Evolutionary conservation across 1,139 yeast genomes (phyloP).

Genomic region (Candida frijolesensis): DNA sequence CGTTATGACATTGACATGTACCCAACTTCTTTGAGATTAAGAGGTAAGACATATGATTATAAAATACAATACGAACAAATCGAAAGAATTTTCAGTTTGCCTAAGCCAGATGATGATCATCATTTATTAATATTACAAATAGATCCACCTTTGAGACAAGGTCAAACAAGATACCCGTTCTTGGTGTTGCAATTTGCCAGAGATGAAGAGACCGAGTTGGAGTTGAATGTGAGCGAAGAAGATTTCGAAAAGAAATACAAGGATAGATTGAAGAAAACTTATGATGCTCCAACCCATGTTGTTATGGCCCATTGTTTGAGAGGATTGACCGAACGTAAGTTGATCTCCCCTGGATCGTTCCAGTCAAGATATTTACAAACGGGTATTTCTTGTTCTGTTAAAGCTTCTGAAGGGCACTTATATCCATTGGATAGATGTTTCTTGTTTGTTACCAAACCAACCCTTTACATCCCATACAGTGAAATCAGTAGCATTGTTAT

Average conservation of each 20-base stretch:
- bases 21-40: slow-evolving; percentile 80
- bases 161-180: slow-evolving; percentile 95
- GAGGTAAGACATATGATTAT: slow-evolving; percentile 98
- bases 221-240: slow-evolving; percentile 80
- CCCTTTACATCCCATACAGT: slow-evolving; percentile 84
- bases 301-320: slow-evolving; percentile 88
- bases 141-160: slow-evolving; percentile 89
- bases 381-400: slow-evolving; percentile 87
- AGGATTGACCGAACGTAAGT: slow-evolving; percentile 86
- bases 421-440: slow-evolving; percentile 91
- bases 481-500: slow-evolving; percentile 79
- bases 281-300: slow-evolving; percentile 81
- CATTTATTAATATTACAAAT: slow-evolving; percentile 86
- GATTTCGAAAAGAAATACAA: slow-evolving; percentile 79
- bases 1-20: slow-evolving; percentile 97
- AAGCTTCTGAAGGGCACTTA: slow-evolving; percentile 93
- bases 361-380: slow-evolving; percentile 73
- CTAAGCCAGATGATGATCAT: slow-evolving; percentile 92
- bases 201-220: slow-evolving; percentile 91
- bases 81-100: slow-evolving; percentile 87
- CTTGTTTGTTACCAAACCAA: slow-evolving; percentile 91
- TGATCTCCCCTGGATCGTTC: slow-evolving; percentile 85
- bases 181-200: slow-evolving; percentile 84
- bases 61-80: slow-evolving; percentile 89
- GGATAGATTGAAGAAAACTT: slow-evolving; percentile 72